Evolutionary conservation across 495 filamentous ascomycete species (phyloP), one percentile per base, ranked within the genome.

Genomic region (Peziza echinospora): DNA sequence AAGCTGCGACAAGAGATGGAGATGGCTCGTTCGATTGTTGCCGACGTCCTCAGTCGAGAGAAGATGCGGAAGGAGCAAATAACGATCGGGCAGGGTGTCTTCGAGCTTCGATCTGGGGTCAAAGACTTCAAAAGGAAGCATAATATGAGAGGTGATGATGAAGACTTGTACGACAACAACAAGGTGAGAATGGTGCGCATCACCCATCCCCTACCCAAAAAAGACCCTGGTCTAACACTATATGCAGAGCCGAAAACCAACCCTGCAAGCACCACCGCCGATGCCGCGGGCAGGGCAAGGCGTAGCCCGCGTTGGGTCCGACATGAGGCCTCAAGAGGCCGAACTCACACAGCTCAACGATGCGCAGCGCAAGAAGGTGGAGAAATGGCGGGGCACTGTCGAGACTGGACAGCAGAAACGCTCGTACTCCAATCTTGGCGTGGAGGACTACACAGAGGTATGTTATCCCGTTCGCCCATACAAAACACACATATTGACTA

Each of bases 1-100:
- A 80, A 80, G 55, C 67, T 97, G 52, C 75, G 89, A 50, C 85
- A 79, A 59, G 91, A 97, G 62, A 64, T 94, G 34, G 91, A 96
- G 65, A 81, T 87, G 51, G 83, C 80, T 45, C 77, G 85, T 26
- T 73, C 84, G 54, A 65, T 96, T 43, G 71, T 93, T 48, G 66
- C 75, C 24, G 66, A 84, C 57, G 76, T 89, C 45, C 73, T 74
- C 45, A 73, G 78, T 53, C 74, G 89, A 51, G 91, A 97, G 58
- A 55, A 77, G 30, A 70, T 77, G 46, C 82, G 82, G 53, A 73
- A 72, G 47, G 83, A 87, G 52, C 68, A 84, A 60, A 70, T 94
- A 47, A 71, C 67, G 26, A 65, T 75, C 24, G 84, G 92, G 47
- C 71, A 70, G 46, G 62, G 70, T 40, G 71, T 97, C 46, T 96